Evolutionary conservation across 495 filamentous ascomycete species (phyloP).

Genomic region (Corynascus novoguineensis): DNA sequence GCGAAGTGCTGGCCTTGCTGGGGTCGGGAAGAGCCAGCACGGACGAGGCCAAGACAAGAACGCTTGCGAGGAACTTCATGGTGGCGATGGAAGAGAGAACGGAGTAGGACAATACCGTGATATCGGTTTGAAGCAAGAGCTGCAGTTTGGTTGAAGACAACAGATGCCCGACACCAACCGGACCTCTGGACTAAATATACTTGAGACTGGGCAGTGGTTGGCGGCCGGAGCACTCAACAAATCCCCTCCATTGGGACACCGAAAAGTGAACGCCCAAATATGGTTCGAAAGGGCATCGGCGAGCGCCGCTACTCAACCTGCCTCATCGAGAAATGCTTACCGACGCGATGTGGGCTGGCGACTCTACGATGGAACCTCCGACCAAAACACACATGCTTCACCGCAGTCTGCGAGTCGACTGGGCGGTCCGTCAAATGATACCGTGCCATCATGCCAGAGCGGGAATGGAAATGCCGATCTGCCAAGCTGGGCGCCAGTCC

Average conservation of each 20-base stretch:
- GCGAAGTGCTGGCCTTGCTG: not conserved
- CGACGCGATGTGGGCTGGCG: not conserved
- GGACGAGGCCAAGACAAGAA: conserved; percentile 18
- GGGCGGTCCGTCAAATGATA: not conserved
- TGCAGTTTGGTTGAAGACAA: not conserved
- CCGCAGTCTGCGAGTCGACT: not conserved
- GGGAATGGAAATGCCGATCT: not conserved
- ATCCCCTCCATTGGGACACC: not conserved
- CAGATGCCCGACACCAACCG: not conserved
- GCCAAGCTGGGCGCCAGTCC: not conserved
- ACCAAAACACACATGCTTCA: not conserved
- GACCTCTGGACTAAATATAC: not conserved
- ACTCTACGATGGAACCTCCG: conserved; percentile 10
- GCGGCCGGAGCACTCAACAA: no score
- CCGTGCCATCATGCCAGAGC: not conserved
- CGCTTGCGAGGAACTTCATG: conserved; percentile 29
- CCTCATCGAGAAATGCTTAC: conserved; percentile 11
- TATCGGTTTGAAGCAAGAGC: no score
- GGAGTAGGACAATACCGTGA: not conserved
- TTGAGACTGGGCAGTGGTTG: no score
- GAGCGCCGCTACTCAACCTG: conserved; percentile 6
- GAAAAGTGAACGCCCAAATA: not conserved
- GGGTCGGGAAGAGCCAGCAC: conserved; percentile 21
- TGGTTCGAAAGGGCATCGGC: not conserved
- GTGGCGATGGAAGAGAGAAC: conserved; percentile 1